Conservation (phyloP, 2,329 filamentous ascomycete genomes). For the Polytolypa hystricis region DNA sequence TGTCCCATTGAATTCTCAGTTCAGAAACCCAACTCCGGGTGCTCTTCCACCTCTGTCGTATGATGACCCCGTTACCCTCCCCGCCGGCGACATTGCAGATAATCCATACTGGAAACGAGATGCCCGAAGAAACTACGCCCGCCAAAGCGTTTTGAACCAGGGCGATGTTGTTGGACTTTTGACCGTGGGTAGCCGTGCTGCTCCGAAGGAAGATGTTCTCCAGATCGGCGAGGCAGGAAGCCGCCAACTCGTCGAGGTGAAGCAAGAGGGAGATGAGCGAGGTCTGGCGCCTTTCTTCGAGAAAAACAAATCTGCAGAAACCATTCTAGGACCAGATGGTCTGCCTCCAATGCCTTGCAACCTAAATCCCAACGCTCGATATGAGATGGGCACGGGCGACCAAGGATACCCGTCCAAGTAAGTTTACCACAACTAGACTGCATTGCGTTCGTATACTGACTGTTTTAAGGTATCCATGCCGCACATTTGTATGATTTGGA, state of each 20-base stretch:
- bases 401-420: slow-evolving; percentile 61
- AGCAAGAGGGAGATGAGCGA: slow-evolving; percentile 60
- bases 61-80: slow-evolving; percentile 71
- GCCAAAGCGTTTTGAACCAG: slow-evolving; percentile 68
- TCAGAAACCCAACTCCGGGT: slow-evolving; percentile 75
- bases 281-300: slow-evolving; percentile 65
- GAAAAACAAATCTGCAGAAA: slow-evolving; percentile 45
- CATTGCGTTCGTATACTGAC: slow-evolving; percentile 24
- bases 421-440: slow-evolving; percentile 16
- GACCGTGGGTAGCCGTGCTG: slow-evolving; percentile 67
- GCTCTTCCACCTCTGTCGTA: slow-evolving; percentile 58
- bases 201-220: slow-evolving; percentile 64
- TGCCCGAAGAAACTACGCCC: slow-evolving; percentile 68
- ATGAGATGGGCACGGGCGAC: slow-evolving; percentile 53
- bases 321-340: slow-evolving; percentile 62
- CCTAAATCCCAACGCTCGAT: slow-evolving; percentile 46
- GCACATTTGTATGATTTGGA: slow-evolving; percentile 31
- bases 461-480: slow-evolving; percentile 33
- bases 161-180: slow-evolving; percentile 76
- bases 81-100: slow-evolving; percentile 78
- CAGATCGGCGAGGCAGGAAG: slow-evolving; percentile 64
- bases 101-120: slow-evolving; percentile 98
- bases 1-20: slow-evolving; percentile 85
- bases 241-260: slow-evolving; percentile 63
- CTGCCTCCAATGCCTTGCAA: slow-evolving; percentile 78